Percentiles rank a stretch among this genome's conserved stretches.
Conservation (phyloP, 208 protist genomes). For the Angomonas ambiguus region DNA sequence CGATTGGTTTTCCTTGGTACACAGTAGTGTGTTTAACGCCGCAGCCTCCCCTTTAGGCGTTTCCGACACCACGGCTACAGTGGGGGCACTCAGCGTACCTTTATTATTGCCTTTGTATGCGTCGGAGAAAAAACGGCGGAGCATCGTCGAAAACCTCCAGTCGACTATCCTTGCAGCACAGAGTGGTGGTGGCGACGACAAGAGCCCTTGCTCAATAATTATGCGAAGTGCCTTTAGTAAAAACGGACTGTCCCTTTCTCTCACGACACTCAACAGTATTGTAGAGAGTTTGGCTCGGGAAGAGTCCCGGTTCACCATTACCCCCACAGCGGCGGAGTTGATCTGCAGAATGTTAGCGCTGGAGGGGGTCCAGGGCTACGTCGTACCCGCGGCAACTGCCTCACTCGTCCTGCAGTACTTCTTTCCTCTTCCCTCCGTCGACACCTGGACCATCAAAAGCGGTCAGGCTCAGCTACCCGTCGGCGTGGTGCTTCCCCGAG, state of each 20-base stretch:
- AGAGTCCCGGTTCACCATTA: conserved; percentile 47
- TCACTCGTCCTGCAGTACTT: conserved; percentile 35
- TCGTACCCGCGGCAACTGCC: conserved; percentile 29
- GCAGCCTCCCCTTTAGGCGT: background rate
- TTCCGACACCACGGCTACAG: background rate
- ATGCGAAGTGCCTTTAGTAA: background rate
- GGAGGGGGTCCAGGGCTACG: conserved; percentile 16
- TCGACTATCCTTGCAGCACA: background rate
- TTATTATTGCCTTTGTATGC: conserved; percentile 29
- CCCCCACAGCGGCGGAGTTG: conserved; percentile 43
- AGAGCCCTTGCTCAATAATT: conserved; percentile 13
- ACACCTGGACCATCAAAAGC: background rate
- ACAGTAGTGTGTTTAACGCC: conserved; percentile 3
- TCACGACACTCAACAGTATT: conserved; percentile 61
- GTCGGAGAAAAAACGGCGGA: conserved; percentile 12
- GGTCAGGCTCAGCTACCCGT: conserved; percentile 19
- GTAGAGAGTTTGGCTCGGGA: conserved; percentile 71
- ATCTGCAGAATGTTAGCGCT: conserved; percentile 34
- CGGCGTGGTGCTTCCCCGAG: conserved; percentile 18
- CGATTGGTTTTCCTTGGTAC: conserved; percentile 14
- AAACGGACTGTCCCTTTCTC: conserved; percentile 12
- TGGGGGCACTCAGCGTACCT: conserved; percentile 9
- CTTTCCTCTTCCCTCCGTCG: conserved; percentile 23
- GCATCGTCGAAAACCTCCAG: conserved; percentile 27
- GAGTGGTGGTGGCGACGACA: conserved; percentile 3